phyloP scores from a whole-genome alignment of 2,329 filamentous ascomycete species.

The Aspergillus luchuensis region DNA sequence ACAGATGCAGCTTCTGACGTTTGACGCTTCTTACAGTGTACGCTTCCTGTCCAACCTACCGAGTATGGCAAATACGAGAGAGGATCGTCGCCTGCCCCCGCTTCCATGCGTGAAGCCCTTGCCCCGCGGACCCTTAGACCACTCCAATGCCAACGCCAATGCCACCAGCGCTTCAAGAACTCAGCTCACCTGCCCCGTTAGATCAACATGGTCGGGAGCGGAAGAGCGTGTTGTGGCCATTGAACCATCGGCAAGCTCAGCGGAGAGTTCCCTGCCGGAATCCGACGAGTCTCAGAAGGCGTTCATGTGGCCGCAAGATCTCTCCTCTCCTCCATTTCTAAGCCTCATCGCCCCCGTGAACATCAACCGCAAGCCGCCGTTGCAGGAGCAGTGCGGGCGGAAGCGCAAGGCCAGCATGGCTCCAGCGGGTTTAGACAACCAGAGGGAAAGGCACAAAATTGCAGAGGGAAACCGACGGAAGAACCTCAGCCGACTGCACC shows the following conservation, averaged over 20 bases:
- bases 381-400: too few species aligned
- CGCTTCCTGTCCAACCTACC: slow-evolving; percentile 27
- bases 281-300: slow-evolving; percentile 33
- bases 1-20: slow-evolving; percentile 14
- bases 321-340: too few species aligned
- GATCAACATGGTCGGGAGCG: slow-evolving; percentile 32
- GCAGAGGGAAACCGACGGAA: too few species aligned
- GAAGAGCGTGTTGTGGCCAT: slow-evolving; percentile 36
- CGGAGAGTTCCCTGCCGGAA: slow-evolving; percentile 41
- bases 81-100: slow-evolving; percentile 41
- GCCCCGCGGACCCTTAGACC: slow-evolving; percentile 42
- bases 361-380: too few species aligned
- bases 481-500: too few species aligned
- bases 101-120: slow-evolving; percentile 40
- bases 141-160: slow-evolving; percentile 32
- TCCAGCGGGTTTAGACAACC: background rate
- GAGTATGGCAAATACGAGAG: slow-evolving; percentile 30
- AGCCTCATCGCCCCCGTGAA: too few species aligned
- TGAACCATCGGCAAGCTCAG: slow-evolving; percentile 41
- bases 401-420: slow-evolving; percentile 41
- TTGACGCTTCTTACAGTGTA: slow-evolving; percentile 18
- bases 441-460: too few species aligned
- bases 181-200: slow-evolving; percentile 39
- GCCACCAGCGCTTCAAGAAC: slow-evolving; percentile 36
- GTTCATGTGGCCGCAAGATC: slow-evolving; percentile 36